phyloP scores from a whole-genome alignment of 2,329 filamentous ascomycete species.

The Epichloe gansuensis region DNA sequence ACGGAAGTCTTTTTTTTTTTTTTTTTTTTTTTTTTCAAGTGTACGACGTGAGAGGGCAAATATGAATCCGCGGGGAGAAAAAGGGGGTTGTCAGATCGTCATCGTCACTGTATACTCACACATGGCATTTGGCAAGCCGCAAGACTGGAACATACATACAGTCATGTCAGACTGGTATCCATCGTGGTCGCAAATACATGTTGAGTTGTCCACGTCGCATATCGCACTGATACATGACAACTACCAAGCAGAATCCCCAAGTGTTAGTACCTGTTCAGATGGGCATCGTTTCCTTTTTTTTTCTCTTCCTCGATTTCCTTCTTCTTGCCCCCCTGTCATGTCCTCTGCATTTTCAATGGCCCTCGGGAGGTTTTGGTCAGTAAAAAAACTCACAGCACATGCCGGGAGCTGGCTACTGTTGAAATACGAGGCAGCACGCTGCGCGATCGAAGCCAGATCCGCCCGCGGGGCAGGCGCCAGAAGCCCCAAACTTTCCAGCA shows the following conservation, averaged over 20 bases:
- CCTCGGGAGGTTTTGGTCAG: not conserved
- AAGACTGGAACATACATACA: slow-evolving; percentile 13
- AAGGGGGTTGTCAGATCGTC: not conserved
- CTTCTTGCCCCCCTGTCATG: too few relatives aligned
- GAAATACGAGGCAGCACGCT: not conserved
- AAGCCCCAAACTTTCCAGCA: not conserved
- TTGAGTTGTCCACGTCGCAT: slow-evolving; percentile 8
- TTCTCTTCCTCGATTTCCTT: too few relatives aligned
- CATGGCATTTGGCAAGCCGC: slow-evolving; percentile 1
- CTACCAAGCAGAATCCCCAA: slow-evolving; percentile 3
- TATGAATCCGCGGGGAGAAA: too few relatives aligned
- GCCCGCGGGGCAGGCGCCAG: not conserved
- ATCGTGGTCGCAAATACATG: slow-evolving; percentile 8
- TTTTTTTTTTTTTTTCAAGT: too few relatives aligned
- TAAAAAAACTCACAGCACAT: not conserved
- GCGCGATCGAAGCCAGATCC: not conserved
- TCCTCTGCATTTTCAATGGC: not conserved
- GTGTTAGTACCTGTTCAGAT: not conserved
- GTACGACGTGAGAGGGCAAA: too few relatives aligned
- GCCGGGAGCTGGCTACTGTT: not conserved
- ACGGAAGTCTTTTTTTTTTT: too few relatives aligned
- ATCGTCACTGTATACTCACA: not conserved
- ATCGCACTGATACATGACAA: slow-evolving; percentile 9
- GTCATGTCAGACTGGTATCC: slow-evolving; percentile 10
- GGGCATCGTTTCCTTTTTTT: too few relatives aligned